Evolutionary conservation across 495 filamentous ascomycete species (phyloP), one percentile per base, ranked within the genome.

Genomic region (Aspergillus bertholletiae): DNA sequence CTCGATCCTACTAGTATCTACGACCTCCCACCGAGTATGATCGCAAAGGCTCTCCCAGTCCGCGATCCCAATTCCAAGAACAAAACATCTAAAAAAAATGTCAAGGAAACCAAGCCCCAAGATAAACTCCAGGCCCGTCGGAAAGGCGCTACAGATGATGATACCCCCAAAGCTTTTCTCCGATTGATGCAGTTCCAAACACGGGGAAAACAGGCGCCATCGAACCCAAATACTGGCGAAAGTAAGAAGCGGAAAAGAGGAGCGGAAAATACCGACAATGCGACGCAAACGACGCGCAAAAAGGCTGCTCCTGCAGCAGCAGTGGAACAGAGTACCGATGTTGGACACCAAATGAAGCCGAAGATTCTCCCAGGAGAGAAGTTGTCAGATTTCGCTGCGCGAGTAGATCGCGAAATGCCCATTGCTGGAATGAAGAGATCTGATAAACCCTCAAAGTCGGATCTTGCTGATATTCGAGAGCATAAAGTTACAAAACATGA

Each of bases 331-430:
- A 54, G 22, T 22, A 20, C 20, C 6, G 23, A 44, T 45, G 41
- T 37, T 2, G 56, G 57, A 28, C 41, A 50, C 13, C 34, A 51
- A 9, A 37, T 55, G 45, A 49, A 27, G 2, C 87, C 82, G 5
- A 88, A 78, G 45, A 96, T 98, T 47, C 75, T 82, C 11, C 90
- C 92, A 0, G 88, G 89, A 18, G 94, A 98, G 70, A 78, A 80
- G 23, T 74, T 98, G 54, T 84, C 83, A 1, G 89, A 94, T 52
- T 98, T 96, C 66, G 74, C 83, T 2, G 86, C 88, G 35, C 84
- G 94, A 6, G 94, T 98, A 7, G 87, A 97, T 62, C 87, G 89
- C 24, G 86, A 89, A 2, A 72, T 98, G 21, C 94, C 94, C 0
- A 67, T 98, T 9, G 72, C 83, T 17, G 80, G 78, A 0, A 71